phyloP scores from a whole-genome alignment of 192 early-diverging fungal species.

The Phycomyces blakesleeanus region DNA sequence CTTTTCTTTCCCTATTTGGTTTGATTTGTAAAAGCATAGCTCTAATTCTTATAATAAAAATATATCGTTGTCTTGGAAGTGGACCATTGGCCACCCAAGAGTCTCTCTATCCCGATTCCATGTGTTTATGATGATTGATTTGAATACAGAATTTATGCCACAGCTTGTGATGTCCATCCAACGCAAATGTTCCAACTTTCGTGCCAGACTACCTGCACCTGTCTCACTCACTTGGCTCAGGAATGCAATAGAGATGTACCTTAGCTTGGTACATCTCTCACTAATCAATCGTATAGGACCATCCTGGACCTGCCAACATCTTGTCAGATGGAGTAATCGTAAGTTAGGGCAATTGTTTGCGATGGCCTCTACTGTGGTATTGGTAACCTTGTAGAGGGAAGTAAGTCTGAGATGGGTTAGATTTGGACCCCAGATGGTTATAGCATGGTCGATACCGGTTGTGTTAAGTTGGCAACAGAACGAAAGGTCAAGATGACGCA shows the following conservation, averaged over 20 bases:
- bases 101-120: conserved; percentile 1
- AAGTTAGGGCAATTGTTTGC: conserved; percentile 7
- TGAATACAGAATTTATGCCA: conserved; percentile 14
- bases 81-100: background rate
- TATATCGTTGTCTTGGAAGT: background rate
- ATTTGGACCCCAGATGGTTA: conserved; percentile 4
- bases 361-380: background rate
- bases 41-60: background rate
- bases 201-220: background rate
- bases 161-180: conserved; percentile 16
- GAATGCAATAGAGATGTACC: conserved; percentile 13
- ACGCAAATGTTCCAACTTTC: background rate
- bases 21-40: no score
- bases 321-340: conserved; percentile 6
- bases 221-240: conserved; percentile 8
- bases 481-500: conserved; percentile 13
- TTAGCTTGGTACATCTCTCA: background rate
- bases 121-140: background rate
- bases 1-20: no score
- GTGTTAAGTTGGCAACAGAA: background rate
- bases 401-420: conserved; percentile 15
- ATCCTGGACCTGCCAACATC: conserved; percentile 16
- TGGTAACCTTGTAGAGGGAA: conserved; percentile 13
- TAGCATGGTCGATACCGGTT: background rate
- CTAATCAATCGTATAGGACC: background rate